These are phyloP conservation scores for Nicotiana rustica DNA, from an alignment of 305 asterid genomes.

Conservation along the genomic window DNA sequence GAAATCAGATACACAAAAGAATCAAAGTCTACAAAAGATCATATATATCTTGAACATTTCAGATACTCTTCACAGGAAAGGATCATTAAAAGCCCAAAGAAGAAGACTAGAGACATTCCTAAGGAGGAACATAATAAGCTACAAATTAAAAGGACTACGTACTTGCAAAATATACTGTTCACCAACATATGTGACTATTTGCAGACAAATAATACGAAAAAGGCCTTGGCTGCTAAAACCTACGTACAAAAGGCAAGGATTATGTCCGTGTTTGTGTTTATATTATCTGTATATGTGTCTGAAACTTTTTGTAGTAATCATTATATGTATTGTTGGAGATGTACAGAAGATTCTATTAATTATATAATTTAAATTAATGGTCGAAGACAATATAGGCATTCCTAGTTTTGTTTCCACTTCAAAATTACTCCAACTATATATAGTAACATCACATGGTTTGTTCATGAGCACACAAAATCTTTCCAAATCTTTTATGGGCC, in stretches of 20 bases:
- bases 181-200: not conserved
- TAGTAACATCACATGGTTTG: conserved; percentile 43
- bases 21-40: not conserved
- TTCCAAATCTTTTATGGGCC: conserved; percentile 55
- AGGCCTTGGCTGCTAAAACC: not conserved
- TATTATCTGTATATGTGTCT: conserved; percentile 28
- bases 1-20: not conserved
- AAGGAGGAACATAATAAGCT: not conserved
- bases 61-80: not conserved
- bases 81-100: not conserved
- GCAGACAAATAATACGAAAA: conserved; percentile 16
- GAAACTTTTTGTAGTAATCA: conserved; percentile 27
- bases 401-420: conserved; percentile 28
- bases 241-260: conserved; percentile 30
- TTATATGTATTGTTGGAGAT: conserved; percentile 11
- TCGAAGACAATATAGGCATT: not conserved
- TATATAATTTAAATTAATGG: not conserved
- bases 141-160: not conserved
- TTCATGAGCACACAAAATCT: conserved; percentile 49
- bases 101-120: not conserved
- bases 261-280: not conserved
- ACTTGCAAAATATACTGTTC: not conserved
- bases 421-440: conserved; percentile 30
- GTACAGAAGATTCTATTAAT: conserved; percentile 22
- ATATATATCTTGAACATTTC: not conserved